Percentiles rank a stretch among this genome's conserved stretches.
These are phyloP conservation scores for Alnus rubra DNA, from an alignment of 306 rosid species.

Conservation along the genomic window DNA sequence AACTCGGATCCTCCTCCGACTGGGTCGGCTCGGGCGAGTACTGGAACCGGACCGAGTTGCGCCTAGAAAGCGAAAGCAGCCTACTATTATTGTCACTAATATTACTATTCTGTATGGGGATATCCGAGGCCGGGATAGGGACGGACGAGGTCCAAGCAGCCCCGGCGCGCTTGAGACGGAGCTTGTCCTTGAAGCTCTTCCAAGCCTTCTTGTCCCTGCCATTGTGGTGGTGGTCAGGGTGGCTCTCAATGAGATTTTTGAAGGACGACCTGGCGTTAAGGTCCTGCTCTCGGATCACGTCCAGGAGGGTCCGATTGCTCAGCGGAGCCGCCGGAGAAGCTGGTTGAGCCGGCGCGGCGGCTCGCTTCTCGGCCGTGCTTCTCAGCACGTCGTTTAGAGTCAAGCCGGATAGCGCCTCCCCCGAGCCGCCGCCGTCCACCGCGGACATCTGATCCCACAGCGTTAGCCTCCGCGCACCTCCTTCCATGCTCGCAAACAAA, in stretches of 20 bases:
- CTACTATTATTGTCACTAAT: no score
- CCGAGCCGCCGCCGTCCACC: constrained; percentile 38
- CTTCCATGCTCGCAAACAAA: constrained; percentile 34
- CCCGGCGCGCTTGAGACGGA: constrained; percentile 65
- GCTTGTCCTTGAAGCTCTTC: constrained; percentile 72
- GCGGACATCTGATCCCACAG: constrained; percentile 80
- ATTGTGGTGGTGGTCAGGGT: constrained; percentile 19
- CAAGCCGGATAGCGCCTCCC: constrained; percentile 50
- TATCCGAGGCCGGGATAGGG: constrained; percentile 59
- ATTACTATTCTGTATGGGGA: constrained; percentile 32
- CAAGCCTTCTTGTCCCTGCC: constrained; percentile 61
- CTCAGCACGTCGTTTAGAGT: constrained; percentile 57
- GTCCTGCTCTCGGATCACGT: constrained; percentile 64
- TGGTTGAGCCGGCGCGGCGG: neutral
- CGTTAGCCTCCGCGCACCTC: constrained; percentile 58
- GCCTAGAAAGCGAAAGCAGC: constrained; percentile 11
- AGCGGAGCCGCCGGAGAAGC: constrained; percentile 19
- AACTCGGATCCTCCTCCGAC: constrained; percentile 6
- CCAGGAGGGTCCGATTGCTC: constrained; percentile 53
- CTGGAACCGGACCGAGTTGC: constrained; percentile 13
- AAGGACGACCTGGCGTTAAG: constrained; percentile 26
- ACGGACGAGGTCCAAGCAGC: constrained; percentile 70
- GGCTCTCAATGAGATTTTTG: constrained; percentile 19
- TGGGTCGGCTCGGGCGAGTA: constrained; percentile 20
- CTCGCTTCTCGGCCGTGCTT: constrained; percentile 30